Base-by-base conservation (phyloP, 257 asterid genomes). In the Solanum chmielewskii region DNA sequence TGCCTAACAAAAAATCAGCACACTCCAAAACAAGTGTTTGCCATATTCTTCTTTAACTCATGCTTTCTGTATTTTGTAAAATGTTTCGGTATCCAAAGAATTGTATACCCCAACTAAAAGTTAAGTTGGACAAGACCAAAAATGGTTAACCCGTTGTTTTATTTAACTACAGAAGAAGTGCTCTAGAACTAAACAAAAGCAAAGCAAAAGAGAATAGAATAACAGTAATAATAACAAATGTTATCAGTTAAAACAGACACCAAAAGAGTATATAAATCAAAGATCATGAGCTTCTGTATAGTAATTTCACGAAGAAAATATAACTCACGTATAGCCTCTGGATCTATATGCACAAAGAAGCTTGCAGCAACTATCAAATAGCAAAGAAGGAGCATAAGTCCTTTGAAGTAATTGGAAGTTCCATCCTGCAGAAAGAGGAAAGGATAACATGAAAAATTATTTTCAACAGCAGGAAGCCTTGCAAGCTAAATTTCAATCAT, bases 361-460 rank as follows among this genome's bases (percentile, higher is more conserved):
- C 99, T 95, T 49, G 99, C 96, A 27, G 98, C 98, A 2, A 96
- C 99, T 74, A 96, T 95, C 71, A 96, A 89, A 88, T 96, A 96
- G 94, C 98, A 96, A 39, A 95, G 88, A 73, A 96, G 96, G 66
- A 96, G 96, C 98, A 96, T 96, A 80, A 96, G 90, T 39, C 98
- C 99, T 92, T 96, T 96, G 88, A 96, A 96, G 88, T 96, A 96
- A 87, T 94, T 96, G n/a, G 99, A 95, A 66, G 97, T 94, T 87
- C 99, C 99, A 86, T 96, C 99, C 99, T 96, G 93, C 91, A 89
- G 83, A 23, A 80, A 84, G 83, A 85, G 85, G 68, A 80, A 80
- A 80, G 3, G 29, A 29, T 80, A 80, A 47, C 39, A 16, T 7
- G 29, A 31, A 49, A 80, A 9, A 21, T 18, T 29, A 81, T 14